Evolutionary conservation across 2,329 filamentous ascomycete genomes (phyloP).

Genomic region (Orbilia oligospora): DNA sequence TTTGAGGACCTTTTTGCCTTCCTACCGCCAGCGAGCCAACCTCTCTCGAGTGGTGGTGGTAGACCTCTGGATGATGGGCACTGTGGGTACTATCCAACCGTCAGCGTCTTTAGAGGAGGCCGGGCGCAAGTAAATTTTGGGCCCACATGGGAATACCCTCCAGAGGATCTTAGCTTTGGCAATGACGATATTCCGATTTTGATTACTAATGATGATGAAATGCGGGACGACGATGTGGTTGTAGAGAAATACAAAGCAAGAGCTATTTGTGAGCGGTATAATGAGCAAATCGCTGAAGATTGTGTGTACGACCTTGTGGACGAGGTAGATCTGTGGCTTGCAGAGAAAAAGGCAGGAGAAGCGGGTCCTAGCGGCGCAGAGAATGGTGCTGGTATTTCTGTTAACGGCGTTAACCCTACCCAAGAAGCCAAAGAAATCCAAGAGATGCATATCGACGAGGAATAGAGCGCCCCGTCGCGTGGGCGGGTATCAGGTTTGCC

Average conservation of each 20-base stretch:
- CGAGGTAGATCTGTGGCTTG: conserved; percentile 90
- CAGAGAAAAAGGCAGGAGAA: conserved; percentile 69
- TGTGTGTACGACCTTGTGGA: conserved; percentile 93
- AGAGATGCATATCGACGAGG: conserved; percentile 59
- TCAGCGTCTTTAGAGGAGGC: conserved; percentile 92
- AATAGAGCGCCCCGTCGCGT: conserved; percentile 41
- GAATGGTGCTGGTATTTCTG: conserved; percentile 9
- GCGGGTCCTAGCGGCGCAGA: background rate
- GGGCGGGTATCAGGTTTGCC: conserved; percentile 1
- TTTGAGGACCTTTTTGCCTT: conserved; percentile 92
- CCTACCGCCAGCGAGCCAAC: conserved; percentile 87
- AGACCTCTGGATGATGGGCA: conserved; percentile 93
- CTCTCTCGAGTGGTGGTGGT: conserved; percentile 79
- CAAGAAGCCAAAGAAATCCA: conserved; percentile 58
- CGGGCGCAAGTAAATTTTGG: conserved; percentile 95
- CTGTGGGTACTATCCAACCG: conserved; percentile 93
- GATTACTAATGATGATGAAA: conserved; percentile 63
- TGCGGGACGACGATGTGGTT: conserved; percentile 67
- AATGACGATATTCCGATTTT: conserved; percentile 65
- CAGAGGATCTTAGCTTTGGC: conserved; percentile 71
- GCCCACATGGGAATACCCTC: conserved; percentile 90
- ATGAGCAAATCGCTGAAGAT: conserved; percentile 95
- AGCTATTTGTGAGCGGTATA: conserved; percentile 82
- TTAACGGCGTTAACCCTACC: conserved; percentile 19
- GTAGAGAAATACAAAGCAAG: conserved; percentile 64